phyloP scores from a whole-genome alignment of 2,329 filamentous ascomycete species.

The Atkinsonella hypoxylon region DNA sequence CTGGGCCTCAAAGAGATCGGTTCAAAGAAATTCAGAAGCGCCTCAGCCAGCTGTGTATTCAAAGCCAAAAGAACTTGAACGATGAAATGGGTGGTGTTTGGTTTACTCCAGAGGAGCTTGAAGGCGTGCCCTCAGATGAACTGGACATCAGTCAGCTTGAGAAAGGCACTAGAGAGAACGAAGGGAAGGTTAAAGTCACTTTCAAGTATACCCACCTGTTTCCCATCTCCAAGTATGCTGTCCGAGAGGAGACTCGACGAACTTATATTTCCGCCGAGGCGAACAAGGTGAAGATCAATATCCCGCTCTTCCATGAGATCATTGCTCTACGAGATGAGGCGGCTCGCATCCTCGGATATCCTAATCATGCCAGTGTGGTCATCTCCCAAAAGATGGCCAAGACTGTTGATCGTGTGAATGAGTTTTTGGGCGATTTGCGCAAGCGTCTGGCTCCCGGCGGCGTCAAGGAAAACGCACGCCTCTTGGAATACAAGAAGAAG shows the following conservation, averaged over 20 bases:
- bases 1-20: slow-evolving; percentile 57
- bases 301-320: slow-evolving; percentile 61
- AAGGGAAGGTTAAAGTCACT: slow-evolving; percentile 61
- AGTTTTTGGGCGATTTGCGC: slow-evolving; percentile 61
- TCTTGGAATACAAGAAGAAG: slow-evolving; percentile 63
- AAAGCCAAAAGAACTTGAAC: slow-evolving; percentile 70
- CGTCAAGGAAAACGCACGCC: slow-evolving; percentile 53
- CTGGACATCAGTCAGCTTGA: slow-evolving; percentile 50
- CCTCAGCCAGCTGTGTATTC: slow-evolving; percentile 60
- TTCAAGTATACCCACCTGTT: slow-evolving; percentile 81
- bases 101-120: slow-evolving; percentile 62
- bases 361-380: slow-evolving; percentile 61
- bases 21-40: slow-evolving; percentile 84
- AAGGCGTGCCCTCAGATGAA: slow-evolving; percentile 63
- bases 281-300: slow-evolving; percentile 51
- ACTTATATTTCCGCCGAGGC: slow-evolving; percentile 19
- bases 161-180: slow-evolving; percentile 60
- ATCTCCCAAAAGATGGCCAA: slow-evolving; percentile 85
- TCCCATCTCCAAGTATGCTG: slow-evolving; percentile 66
- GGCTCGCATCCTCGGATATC: slow-evolving; percentile 64
- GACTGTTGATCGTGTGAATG: slow-evolving; percentile 56
- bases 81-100: slow-evolving; percentile 74
- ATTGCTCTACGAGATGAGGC: slow-evolving; percentile 66
- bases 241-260: slow-evolving; percentile 54
- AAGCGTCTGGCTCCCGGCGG: slow-evolving; percentile 57